Conservation (phyloP, 2,329 filamentous ascomycete species). For the Pezicula carpinea region DNA sequence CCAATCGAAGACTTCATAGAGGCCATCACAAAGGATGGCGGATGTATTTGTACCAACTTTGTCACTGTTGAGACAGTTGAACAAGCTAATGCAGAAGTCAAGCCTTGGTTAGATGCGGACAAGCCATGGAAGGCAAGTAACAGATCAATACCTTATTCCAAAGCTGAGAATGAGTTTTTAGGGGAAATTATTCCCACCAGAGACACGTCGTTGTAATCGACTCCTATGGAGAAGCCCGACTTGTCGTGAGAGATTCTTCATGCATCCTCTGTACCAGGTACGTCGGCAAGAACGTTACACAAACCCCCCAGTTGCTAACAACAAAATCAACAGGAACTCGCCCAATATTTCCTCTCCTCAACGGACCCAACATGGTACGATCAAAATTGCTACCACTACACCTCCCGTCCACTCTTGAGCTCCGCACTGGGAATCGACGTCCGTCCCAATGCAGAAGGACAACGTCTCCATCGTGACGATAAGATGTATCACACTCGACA, state of each 20-base stretch:
- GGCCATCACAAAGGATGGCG: slow-evolving; percentile 9
- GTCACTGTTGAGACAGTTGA: slow-evolving; percentile 5
- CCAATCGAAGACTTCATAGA: slow-evolving; percentile 12
- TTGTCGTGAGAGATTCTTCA: slow-evolving; percentile 12
- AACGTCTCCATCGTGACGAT: slow-evolving; percentile 12
- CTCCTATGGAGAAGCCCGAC: slow-evolving; percentile 15
- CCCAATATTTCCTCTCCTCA: slow-evolving; percentile 11
- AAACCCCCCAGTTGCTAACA: too few relatives aligned
- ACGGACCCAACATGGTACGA: slow-evolving; percentile 14
- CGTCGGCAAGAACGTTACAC: background rate
- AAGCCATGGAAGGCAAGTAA: slow-evolving; percentile 11
- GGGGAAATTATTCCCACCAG: slow-evolving; percentile 14
- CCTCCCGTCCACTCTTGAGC: slow-evolving; percentile 10
- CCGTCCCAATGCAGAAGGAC: slow-evolving; percentile 8
- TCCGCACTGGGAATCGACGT: slow-evolving; percentile 13
- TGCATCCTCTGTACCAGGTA: slow-evolving; percentile 18
- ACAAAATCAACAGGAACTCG: slow-evolving; percentile 2
- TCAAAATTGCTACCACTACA: slow-evolving; percentile 8
- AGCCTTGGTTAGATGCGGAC: slow-evolving; percentile 11
- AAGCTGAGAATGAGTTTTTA: slow-evolving; percentile 1
- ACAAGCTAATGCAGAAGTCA: slow-evolving; percentile 10
- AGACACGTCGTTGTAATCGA: slow-evolving; percentile 22
- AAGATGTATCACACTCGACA: slow-evolving; percentile 15
- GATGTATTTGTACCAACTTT: slow-evolving; percentile 12
- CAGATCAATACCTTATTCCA: background rate